Base-by-base conservation (phyloP, 2,329 filamentous ascomycete genomes). In the Neospermospora avenae region DNA sequence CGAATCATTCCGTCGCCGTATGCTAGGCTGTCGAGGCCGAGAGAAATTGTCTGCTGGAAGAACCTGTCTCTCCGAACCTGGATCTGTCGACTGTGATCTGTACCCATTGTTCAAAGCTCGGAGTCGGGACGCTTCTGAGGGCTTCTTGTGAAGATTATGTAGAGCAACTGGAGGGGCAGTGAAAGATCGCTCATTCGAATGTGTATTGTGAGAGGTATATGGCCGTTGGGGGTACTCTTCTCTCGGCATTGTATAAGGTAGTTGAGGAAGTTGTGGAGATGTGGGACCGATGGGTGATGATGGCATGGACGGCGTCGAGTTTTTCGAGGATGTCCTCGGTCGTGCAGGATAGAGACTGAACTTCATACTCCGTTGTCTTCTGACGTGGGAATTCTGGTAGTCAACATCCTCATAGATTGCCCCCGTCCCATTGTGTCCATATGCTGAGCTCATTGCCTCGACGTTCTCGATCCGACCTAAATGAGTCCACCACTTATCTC, bases 81-180 rank as follows among this genome's bases (percentile, higher is more conserved):
- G 67, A 25, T 69, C 68, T 3, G 65, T 59, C 13, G 67, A 68
- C 24, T 65, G 61, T 28, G 69, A 69, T 57, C 64, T 63, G 53
- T 68, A 67, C 10, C 67, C 68, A 66, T 71, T 71, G 61, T 72
- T 70, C 53, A 73, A 57, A 25, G 70, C 67, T 37, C 71, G 68
- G 14, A 73, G 62, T 31, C 70, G 61, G 13, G 70, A 71, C 14
- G 70, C 71, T 41, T 74, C 71, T 3, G 71, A 74, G 2, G 66
- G 70, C 35, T 64, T 67, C 49, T 68, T 65, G 42, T 65, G 68
- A 10, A 68, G 58, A 16, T 25, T 61, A 11, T 67, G 68, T 16
- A 60, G 62, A 37, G 57, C 28, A 18, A 65, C 61, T 18, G 67
- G 49, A 2, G 69, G 64, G 31, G 66, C 55, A 24, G 63, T 65